phyloP scores from a whole-genome alignment of 2,329 filamentous ascomycete species.

The Sordariomycetes sp. region DNA sequence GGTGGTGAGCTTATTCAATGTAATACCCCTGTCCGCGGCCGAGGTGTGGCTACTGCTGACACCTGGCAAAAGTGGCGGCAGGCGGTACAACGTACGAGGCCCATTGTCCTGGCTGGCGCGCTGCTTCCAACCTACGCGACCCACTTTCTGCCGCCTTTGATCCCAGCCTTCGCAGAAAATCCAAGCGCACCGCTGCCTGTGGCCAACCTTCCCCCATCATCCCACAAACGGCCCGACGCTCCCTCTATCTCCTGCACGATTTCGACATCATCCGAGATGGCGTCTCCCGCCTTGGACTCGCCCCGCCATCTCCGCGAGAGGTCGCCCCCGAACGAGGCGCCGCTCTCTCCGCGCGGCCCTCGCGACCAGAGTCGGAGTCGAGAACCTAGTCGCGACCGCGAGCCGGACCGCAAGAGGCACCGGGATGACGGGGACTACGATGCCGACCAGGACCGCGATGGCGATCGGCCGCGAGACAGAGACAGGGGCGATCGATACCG shows the following conservation, averaged over 20 bases:
- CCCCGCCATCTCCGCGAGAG: conserved; percentile 4
- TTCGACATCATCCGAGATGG: conserved; percentile 20
- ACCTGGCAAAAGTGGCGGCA: background rate
- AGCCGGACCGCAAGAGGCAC: conserved; percentile 10
- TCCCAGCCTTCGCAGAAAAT: background rate
- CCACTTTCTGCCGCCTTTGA: background rate
- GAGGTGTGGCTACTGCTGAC: background rate
- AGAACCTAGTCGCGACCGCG: conserved; percentile 10
- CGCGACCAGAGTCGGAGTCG: conserved; percentile 20
- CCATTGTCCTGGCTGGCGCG: background rate
- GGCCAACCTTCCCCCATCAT: background rate
- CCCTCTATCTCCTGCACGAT: background rate
- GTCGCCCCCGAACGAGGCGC: conserved; percentile 5
- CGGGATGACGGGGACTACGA: conserved; percentile 3
- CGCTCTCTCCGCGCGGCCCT: conserved; percentile 14
- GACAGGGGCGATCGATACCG: conserved; percentile 36
- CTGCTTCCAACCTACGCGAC: background rate
- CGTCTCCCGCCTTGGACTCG: conserved; percentile 27
- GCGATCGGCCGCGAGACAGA: conserved; percentile 26
- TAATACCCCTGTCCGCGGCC: background rate
- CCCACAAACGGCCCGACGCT: background rate
- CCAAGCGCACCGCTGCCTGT: background rate
- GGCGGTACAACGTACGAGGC: too few relatives aligned
- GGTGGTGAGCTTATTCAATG: background rate
- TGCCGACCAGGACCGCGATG: conserved; percentile 8